phyloP scores from a whole-genome alignment of 2,329 filamentous ascomycete genomes.

The Curvularia verruculosa region DNA sequence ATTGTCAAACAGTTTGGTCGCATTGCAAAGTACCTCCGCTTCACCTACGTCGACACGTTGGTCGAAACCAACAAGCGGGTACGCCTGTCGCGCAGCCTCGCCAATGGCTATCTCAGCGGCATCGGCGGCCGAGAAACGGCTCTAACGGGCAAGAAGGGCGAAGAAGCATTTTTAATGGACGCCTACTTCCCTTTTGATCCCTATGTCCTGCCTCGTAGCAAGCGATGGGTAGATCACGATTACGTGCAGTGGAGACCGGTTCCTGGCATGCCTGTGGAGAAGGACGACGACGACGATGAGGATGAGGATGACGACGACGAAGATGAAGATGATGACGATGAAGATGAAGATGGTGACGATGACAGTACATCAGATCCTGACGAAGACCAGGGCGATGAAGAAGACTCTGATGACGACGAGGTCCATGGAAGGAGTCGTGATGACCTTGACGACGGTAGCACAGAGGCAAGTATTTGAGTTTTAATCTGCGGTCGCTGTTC shows the following conservation, averaged over 20 bases:
- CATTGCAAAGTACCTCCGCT: conserved; percentile 81
- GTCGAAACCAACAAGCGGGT: conserved; percentile 93
- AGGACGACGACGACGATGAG: conserved; percentile 52
- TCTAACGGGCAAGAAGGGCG: conserved; percentile 64
- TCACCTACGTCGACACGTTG: conserved; percentile 87
- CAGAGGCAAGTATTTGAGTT: conserved; percentile 10
- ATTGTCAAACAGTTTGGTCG: conserved; percentile 93
- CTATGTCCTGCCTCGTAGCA: conserved; percentile 86
- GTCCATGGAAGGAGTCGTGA: neutral
- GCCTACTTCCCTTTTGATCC: conserved; percentile 98
- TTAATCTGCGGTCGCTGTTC: neutral
- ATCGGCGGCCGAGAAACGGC: conserved; percentile 62
- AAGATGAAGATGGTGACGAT: conserved; percentile 8
- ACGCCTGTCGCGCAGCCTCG: conserved; percentile 73
- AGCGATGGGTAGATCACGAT: conserved; percentile 77
- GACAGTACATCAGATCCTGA: conserved; percentile 17
- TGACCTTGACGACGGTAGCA: conserved; percentile 12
- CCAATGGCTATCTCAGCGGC: conserved; percentile 56
- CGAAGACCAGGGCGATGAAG: neutral
- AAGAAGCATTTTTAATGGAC: conserved; percentile 83
- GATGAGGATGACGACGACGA: conserved; percentile 21
- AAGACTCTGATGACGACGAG: neutral
- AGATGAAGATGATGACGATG: conserved; percentile 5
- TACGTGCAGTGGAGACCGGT: conserved; percentile 49
- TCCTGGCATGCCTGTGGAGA: conserved; percentile 51